Base-by-base conservation (phyloP, 1,284 basidiomycete genomes). In the Rhodotorula sp. region DNA sequence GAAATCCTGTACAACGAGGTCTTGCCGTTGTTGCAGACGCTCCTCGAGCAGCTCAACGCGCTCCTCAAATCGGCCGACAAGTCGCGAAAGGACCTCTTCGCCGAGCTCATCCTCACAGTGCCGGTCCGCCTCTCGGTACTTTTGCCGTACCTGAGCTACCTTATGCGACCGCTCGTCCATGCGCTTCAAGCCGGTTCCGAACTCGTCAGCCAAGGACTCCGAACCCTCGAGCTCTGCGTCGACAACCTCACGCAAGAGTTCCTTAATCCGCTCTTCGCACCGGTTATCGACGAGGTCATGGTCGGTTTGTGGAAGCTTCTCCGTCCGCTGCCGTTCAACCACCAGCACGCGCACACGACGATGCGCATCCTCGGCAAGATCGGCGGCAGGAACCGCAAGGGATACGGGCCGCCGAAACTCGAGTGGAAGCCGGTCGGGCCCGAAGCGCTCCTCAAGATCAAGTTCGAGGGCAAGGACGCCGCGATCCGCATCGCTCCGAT, bases 171-270 rank as follows among this genome's bases (percentile, higher is more conserved):
- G 0, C 86, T 99, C 55, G 93, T 95, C 1, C 85, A 97, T 62
- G 95, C 97, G 16, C 84, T 99, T 60, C 89, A 91, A 72, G 94
- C 93, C 31, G 87, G 87, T 54, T 86, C 90, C 6, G 95, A 99
- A 71, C 87, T 98, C 62, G 91, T 99, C 69, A 90, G 93, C 58
- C 97, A 99, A 83, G 97, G 97, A 57, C 84, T 99, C 48, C 88
- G 97, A 8, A 99, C 97, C 0, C 87, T 99, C 70, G 97, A 99
- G 82, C 85, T 99, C n/a, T 99, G 95, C 82, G 97, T 99, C 80
- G 97, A 99, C 84, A 99, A 99, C 79, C 86, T 99, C 34, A 98
- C 95, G 0, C 93, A 95, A 26, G 97, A 99, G 80, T 99, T 99
- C 84, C 86, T 99, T 43, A 97, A 99, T 79, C 97, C 97, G 0